These are phyloP conservation scores for Mycena chlorophos DNA, from an alignment of 768 basidiomycete species.

Conservation along the genomic window DNA sequence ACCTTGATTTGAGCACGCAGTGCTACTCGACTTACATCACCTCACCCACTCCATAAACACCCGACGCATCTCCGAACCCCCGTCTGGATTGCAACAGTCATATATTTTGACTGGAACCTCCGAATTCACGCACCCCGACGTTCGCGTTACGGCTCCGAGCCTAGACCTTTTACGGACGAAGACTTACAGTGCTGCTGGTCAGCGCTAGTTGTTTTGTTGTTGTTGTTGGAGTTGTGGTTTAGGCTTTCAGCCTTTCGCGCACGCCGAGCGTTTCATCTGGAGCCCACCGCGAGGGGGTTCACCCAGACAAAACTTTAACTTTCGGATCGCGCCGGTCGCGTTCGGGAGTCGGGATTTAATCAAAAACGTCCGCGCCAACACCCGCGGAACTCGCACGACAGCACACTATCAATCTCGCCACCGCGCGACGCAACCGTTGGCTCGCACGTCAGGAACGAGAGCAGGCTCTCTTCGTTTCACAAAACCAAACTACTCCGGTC, in stretches of 20 bases:
- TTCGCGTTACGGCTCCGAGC: too few species aligned
- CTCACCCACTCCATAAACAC: too few species aligned
- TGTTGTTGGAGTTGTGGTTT: neutral
- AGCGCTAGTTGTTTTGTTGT: too few species aligned
- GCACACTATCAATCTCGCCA: neutral
- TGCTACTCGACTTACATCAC: too few species aligned
- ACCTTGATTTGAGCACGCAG: too few species aligned
- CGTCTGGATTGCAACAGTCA: too few species aligned
- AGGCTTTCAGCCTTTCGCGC: neutral
- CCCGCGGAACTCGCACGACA: neutral
- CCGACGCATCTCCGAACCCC: too few species aligned
- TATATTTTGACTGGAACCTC: too few species aligned
- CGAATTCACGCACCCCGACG: too few species aligned
- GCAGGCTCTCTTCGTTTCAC: neutral
- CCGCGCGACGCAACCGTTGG: neutral
- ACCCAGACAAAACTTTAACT: neutral
- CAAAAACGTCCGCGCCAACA: neutral
- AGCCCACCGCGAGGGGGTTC: neutral
- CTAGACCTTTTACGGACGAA: too few species aligned
- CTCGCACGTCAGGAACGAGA: neutral
- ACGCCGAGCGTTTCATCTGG: neutral
- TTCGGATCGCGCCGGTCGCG: neutral
- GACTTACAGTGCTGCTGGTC: too few species aligned
- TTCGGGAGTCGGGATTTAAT: neutral
- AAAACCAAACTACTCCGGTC: neutral